Conservation (phyloP, 768 basidiomycete species). For the Trametes gibbosa region DNA sequence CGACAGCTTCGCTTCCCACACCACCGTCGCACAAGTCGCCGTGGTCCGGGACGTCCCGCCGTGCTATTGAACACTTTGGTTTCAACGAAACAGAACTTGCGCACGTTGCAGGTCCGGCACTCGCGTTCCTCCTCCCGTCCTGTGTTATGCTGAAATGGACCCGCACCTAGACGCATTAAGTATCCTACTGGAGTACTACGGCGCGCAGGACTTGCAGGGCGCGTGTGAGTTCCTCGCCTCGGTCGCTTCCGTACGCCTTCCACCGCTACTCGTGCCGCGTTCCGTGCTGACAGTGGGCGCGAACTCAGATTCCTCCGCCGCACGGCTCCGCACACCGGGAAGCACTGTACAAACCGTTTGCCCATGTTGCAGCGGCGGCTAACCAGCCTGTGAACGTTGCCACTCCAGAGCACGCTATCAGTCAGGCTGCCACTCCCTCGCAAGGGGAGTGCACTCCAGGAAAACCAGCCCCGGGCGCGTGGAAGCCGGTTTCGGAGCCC, state of each 20-base stretch:
- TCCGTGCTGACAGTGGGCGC: conserved; percentile 3
- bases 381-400: not conserved
- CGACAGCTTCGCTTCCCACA: conserved; percentile 75
- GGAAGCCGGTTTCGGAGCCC: conserved; percentile 23
- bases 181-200: conserved; percentile 73
- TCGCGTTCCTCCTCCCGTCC: not conserved
- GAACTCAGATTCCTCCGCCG: conserved; percentile 30
- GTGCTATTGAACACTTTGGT: conserved; percentile 64
- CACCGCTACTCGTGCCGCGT: not conserved
- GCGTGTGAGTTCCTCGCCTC: conserved; percentile 39
- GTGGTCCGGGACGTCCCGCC: conserved; percentile 67
- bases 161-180: conserved; percentile 50
- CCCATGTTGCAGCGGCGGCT: conserved; percentile 6
- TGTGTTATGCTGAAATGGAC: not conserved
- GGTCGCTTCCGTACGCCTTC: conserved; percentile 48
- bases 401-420: conserved; percentile 11
- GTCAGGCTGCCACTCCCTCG: conserved; percentile 14
- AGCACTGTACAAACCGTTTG: conserved; percentile 25
- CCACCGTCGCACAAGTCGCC: conserved; percentile 75
- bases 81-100: conserved; percentile 58
- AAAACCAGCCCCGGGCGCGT: conserved; percentile 18
- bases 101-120: conserved; percentile 54
- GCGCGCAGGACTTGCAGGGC: conserved; percentile 51
- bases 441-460: conserved; percentile 18
- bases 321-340: conserved; percentile 17